Evolutionary conservation across 2,329 filamentous ascomycete species (phyloP).

Genomic region (Hymenoscyphus fraxineus): DNA sequence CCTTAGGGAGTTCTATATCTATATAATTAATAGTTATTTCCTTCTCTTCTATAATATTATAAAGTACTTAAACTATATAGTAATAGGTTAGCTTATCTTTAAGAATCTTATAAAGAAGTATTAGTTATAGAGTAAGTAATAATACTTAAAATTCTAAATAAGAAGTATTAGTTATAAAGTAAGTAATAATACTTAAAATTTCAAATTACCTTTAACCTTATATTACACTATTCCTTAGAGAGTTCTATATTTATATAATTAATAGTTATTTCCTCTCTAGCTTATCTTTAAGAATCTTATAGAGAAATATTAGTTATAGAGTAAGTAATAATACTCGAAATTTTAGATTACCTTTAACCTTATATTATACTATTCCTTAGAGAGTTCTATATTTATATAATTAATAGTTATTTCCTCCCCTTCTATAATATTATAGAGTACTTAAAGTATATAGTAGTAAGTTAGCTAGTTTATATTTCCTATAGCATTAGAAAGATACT

Average conservation of each 20-base stretch:
- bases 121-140: too few relatives aligned
- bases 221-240: too few relatives aligned
- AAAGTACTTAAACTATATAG: background rate
- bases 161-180: too few relatives aligned
- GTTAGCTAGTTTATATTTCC: background rate
- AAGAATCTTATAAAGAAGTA: too few relatives aligned
- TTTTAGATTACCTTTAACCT: background rate
- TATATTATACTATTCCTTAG: background rate
- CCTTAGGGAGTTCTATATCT: background rate
- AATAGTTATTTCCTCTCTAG: too few relatives aligned
- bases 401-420: background rate
- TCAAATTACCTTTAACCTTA: too few relatives aligned
- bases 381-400: background rate
- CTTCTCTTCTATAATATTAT: background rate
- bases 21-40: background rate
- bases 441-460: background rate
- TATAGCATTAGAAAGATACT: background rate
- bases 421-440: background rate
- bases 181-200: too few relatives aligned
- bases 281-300: background rate
- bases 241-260: too few relatives aligned
- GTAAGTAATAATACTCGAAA: background rate
- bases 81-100: background rate
- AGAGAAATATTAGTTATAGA: background rate
- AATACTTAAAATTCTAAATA: too few relatives aligned